These are phyloP conservation scores for Trifolium subterraneum DNA, from an alignment of 306 rosid genomes.

Conservation along the genomic window DNA sequence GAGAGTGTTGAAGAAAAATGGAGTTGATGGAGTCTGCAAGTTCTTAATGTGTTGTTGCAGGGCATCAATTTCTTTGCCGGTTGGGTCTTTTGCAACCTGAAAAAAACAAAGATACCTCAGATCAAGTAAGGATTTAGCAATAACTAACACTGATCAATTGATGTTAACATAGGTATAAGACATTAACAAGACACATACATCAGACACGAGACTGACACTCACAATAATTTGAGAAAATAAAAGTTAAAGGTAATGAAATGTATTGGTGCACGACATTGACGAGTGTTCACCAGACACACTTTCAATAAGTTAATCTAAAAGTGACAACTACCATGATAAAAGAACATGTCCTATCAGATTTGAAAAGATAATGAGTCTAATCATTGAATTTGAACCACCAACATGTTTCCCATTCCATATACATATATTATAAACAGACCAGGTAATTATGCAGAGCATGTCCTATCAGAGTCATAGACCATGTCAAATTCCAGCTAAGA, in stretches of 20 bases:
- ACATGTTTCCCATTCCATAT: no score
- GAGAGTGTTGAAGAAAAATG: constrained; percentile 81
- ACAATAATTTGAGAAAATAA: no score
- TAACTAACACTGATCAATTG: not conserved
- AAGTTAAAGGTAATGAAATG: not conserved
- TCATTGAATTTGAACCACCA: no score
- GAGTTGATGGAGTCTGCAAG: constrained; percentile 74
- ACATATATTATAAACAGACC: no score
- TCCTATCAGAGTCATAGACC: no score
- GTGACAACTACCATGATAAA: no score
- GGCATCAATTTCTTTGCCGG: constrained; percentile 77
- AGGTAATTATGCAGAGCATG: no score
- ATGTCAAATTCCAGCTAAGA: not conserved
- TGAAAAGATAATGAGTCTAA: no score
- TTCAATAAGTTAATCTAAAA: no score
- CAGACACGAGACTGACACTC: not conserved
- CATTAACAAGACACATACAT: not conserved
- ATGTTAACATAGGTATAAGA: not conserved
- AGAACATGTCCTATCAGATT: no score
- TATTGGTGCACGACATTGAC: not conserved
- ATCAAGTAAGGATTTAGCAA: not conserved
- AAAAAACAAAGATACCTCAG: constrained; percentile 14
- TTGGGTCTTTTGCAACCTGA: constrained; percentile 85
- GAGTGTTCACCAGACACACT: not conserved
- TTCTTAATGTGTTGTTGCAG: constrained; percentile 83